Evolutionary conservation across 371 early-diverging fungal genomes (phyloP).

Genomic region (Rhizopus sp.): DNA sequence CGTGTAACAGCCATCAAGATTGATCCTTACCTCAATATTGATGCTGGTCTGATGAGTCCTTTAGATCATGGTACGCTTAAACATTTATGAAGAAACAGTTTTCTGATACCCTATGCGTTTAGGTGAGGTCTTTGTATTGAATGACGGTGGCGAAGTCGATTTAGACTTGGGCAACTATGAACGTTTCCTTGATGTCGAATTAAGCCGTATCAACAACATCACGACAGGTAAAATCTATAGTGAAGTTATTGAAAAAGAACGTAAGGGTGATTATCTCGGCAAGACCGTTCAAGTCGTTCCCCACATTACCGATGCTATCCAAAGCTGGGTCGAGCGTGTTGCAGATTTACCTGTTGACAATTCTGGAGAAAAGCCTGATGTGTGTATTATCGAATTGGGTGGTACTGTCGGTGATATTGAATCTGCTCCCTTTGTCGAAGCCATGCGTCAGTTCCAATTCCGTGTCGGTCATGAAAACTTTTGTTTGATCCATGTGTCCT

Average conservation of each 20-base stretch:
- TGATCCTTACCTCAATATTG: constrained; percentile 99
- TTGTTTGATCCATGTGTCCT: constrained; percentile 95
- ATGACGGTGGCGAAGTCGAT: constrained; percentile 99
- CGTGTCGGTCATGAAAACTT: constrained; percentile 98
- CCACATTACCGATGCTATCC: constrained; percentile 97
- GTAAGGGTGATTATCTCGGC: constrained; percentile 96
- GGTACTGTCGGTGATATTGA: constrained; percentile 99
- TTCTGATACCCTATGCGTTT: constrained; percentile 2
- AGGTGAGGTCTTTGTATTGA: constrained; percentile 99
- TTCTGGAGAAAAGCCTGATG: constrained; percentile 88
- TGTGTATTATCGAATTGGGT: constrained; percentile 99
- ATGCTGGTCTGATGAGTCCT: constrained; percentile 97
- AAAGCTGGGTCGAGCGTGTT: constrained; percentile 96
- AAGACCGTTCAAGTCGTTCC: constrained; percentile 99
- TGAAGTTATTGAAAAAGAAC: constrained; percentile 91
- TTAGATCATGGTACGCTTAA: constrained; percentile 90
- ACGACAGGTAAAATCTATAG: constrained; percentile 99
- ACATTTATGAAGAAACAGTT: background rate
- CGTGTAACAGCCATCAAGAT: constrained; percentile 99
- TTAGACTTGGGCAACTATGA: constrained; percentile 99
- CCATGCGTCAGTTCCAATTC: constrained; percentile 99
- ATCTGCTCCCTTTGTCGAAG: constrained; percentile 98
- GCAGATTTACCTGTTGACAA: constrained; percentile 84
- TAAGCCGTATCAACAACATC: constrained; percentile 97
- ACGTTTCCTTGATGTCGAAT: constrained; percentile 93